Conservation (phyloP, 176 grass and related monocot species). For the Eleusine coracana region DNA sequence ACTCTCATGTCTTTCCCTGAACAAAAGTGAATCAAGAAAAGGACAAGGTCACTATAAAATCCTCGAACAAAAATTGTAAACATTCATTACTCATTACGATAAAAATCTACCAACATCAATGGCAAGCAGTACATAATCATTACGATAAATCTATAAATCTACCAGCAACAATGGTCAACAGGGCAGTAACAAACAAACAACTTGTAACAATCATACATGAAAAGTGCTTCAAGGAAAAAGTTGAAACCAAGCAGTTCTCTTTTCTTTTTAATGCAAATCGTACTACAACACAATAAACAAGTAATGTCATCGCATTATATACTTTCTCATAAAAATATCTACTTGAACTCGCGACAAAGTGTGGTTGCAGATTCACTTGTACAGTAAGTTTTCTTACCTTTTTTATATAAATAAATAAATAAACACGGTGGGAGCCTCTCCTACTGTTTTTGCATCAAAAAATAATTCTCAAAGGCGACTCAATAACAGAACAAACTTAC, state of each 20-base stretch:
- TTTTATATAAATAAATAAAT: no score
- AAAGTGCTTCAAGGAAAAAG: neutral
- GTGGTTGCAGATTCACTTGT: neutral
- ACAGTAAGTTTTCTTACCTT: no score
- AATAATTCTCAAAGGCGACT: slow-evolving; percentile 25
- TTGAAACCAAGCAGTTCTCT: neutral
- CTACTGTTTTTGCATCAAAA: no score
- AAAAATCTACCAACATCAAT: slow-evolving; percentile 13
- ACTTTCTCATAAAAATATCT: neutral
- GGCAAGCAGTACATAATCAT: slow-evolving; percentile 9
- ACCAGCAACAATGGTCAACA: neutral
- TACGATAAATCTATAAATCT: neutral
- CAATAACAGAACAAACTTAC: slow-evolving; percentile 48
- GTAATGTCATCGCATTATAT: neutral
- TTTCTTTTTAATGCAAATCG: slow-evolving; percentile 2
- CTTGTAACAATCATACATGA: neutral
- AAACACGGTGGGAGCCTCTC: no score
- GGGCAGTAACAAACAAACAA: neutral
- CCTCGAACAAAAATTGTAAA: neutral
- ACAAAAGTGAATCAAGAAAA: slow-evolving; percentile 31
- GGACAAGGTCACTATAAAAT: slow-evolving; percentile 21
- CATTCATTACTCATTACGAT: neutral
- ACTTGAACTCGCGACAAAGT: slow-evolving; percentile 25
- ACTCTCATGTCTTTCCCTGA: slow-evolving; percentile 98
- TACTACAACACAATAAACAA: slow-evolving; percentile 2